Percentiles rank a stretch among this genome's conserved stretches.
Evolutionary conservation across 2,329 filamentous ascomycete species (phyloP).

Genomic region (Didymella pinodella): DNA sequence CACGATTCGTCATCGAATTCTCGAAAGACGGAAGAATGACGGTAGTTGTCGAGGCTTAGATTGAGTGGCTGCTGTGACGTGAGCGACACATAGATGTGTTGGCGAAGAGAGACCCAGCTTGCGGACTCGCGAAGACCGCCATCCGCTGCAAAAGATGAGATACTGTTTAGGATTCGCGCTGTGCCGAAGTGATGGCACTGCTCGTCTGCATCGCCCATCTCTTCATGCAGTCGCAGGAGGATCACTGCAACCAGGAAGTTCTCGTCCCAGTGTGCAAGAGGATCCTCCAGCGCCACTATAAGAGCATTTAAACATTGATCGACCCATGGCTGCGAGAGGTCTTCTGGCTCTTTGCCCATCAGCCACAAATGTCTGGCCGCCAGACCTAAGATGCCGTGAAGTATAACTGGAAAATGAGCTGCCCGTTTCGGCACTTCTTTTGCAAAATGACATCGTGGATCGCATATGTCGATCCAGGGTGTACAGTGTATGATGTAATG

Average conservation of each 20-base stretch:
- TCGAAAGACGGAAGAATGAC: slow-evolving; percentile 40
- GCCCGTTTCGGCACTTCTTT: slow-evolving; percentile 58
- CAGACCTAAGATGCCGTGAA: slow-evolving; percentile 58
- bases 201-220: slow-evolving; percentile 53
- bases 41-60: slow-evolving; percentile 43
- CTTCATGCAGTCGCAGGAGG: slow-evolving; percentile 59
- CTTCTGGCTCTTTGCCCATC: slow-evolving; percentile 49
- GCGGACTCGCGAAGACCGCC: slow-evolving; percentile 54
- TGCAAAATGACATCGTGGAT: slow-evolving; percentile 49
- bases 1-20: slow-evolving; percentile 43
- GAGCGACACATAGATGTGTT: slow-evolving; percentile 53
- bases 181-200: slow-evolving; percentile 53
- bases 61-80: slow-evolving; percentile 46
- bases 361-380: slow-evolving; percentile 57
- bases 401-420: slow-evolving; percentile 56
- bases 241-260: slow-evolving; percentile 60
- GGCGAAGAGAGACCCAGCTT: slow-evolving; percentile 53
- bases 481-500: slow-evolving; percentile 44
- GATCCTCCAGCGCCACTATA: slow-evolving; percentile 55
- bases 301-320: slow-evolving; percentile 58
- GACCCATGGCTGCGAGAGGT: slow-evolving; percentile 56
- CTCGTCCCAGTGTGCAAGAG: slow-evolving; percentile 55
- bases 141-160: slow-evolving; percentile 49
- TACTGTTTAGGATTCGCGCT: slow-evolving; percentile 50
- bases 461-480: slow-evolving; percentile 41